phyloP scores from a whole-genome alignment of 345 rosid species.

The Kernera saxatilis region DNA sequence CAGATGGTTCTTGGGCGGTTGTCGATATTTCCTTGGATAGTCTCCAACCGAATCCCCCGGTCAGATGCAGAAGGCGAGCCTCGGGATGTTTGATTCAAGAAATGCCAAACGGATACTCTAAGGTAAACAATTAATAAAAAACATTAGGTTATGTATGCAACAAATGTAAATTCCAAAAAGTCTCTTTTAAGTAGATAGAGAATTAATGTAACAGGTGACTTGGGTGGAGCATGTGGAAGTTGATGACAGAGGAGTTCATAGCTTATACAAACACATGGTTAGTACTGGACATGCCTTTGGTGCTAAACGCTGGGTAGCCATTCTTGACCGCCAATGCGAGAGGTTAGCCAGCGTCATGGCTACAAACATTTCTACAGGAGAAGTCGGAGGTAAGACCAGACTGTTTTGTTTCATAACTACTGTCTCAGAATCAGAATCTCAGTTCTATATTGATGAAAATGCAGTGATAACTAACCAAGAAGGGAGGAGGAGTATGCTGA shows the following conservation, averaged over 20 bases:
- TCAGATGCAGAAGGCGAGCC: slow-evolving; percentile 71
- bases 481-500: slow-evolving; percentile 88
- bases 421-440: background rate
- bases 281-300: slow-evolving; percentile 81
- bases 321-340: slow-evolving; percentile 86
- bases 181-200: background rate
- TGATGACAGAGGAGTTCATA: slow-evolving; percentile 87
- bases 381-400: slow-evolving; percentile 52
- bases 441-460: background rate
- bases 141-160: background rate
- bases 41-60: slow-evolving; percentile 49
- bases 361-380: slow-evolving; percentile 59
- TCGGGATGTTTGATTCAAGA: slow-evolving; percentile 90
- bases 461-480: slow-evolving; percentile 57
- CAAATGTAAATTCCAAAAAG: background rate
- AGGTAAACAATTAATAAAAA: slow-evolving; percentile 33
- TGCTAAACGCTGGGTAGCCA: slow-evolving; percentile 88
- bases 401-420: background rate
- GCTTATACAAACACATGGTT: slow-evolving; percentile 78
- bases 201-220: slow-evolving; percentile 45
- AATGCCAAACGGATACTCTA: slow-evolving; percentile 93
- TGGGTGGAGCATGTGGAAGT: slow-evolving; percentile 97
- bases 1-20: slow-evolving; percentile 87
- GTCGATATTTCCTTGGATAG: slow-evolving; percentile 89
- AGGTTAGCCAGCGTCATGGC: slow-evolving; percentile 93